Conservation (phyloP, 768 basidiomycete species). For the Lactifluus echinatus region DNA sequence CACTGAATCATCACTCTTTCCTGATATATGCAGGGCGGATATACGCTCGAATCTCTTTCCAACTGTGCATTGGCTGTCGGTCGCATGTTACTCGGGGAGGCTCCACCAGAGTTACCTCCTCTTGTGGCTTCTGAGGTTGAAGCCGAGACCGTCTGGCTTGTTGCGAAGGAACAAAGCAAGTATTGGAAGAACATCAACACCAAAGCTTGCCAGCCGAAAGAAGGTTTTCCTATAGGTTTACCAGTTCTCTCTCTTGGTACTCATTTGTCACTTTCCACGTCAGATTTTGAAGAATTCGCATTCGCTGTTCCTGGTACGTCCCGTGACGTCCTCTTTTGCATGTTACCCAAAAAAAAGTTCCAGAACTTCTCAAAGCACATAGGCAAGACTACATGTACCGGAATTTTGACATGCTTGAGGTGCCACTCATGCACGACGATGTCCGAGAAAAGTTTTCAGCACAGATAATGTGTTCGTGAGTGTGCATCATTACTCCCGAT, state of each 20-base stretch:
- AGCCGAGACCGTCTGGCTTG: constrained; percentile 84
- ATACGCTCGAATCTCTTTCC: constrained; percentile 85
- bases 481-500: constrained; percentile 8
- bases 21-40: constrained; percentile 65
- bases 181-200: constrained; percentile 87
- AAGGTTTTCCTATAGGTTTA: constrained; percentile 39
- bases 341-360: not conserved
- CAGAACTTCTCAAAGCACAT: constrained; percentile 84
- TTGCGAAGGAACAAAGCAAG: constrained; percentile 78
- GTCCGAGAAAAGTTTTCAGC: constrained; percentile 67
- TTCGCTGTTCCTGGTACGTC: constrained; percentile 59
- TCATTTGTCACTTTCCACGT: not conserved
- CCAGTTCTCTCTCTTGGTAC: not conserved
- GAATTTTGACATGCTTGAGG: constrained; percentile 68
- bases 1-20: not conserved
- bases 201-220: constrained; percentile 72
- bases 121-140: constrained; percentile 71
- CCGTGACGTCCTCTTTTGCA: not conserved
- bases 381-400: constrained; percentile 76
- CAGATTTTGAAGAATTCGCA: constrained; percentile 54
- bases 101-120: constrained; percentile 66
- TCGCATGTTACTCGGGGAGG: constrained; percentile 79
- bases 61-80: constrained; percentile 82
- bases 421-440: constrained; percentile 62
- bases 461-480: constrained; percentile 88